Base-by-base conservation (phyloP, 805 yeast species). In the Dipodascopsis tothii region DNA sequence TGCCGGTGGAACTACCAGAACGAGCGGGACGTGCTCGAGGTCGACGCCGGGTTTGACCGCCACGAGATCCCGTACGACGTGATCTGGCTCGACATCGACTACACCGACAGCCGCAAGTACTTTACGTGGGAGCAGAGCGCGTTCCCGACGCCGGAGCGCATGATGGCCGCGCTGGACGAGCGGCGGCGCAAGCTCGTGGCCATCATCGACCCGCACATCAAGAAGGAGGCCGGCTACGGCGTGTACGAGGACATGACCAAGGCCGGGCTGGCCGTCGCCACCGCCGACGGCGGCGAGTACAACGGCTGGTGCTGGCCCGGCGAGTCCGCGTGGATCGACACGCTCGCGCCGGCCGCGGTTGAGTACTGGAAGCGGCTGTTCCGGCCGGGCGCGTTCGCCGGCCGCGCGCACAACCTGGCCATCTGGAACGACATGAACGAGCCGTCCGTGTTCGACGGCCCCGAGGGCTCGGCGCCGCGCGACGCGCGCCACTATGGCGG, bases 401-500 rank as follows among this genome's bases (percentile, higher is more conserved):
- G 52, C 18, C 33, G 41, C 35, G 73, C 81, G 6, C 67, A 73
- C 11, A 92, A 92, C 58, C 62, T 86, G 37, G 81, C 81, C 57
- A 67, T 92, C 17, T 92, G 99, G 99, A 92, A 90, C 63, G 98
- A 92, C 62, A 92, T 92, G 99, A 85, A 84, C 64, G 99, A 92
- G 65, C 96, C 97, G 1, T 85, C 96, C 0, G 81, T 92, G 3
- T 92, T 92, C 60, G 77, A 81, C 54, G 98, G 97, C 2, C 95
- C 97, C 1, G 98, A 92, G 62, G 86, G 96, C 0, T 68, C 94
- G 0, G 78, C 92, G 18, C 94, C 94, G 27, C 82, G 82, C 55
- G 95, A 87, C 62, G 65, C 74, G 19, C 56, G 88, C 32, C 96
- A 90, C 54, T 73, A 68, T 58, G 94, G 86, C 2, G 74, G 78